These are phyloP conservation scores for Rhexocercosporidium sp. DNA, from an alignment of 2,329 filamentous ascomycete genomes.

Conservation along the genomic window DNA sequence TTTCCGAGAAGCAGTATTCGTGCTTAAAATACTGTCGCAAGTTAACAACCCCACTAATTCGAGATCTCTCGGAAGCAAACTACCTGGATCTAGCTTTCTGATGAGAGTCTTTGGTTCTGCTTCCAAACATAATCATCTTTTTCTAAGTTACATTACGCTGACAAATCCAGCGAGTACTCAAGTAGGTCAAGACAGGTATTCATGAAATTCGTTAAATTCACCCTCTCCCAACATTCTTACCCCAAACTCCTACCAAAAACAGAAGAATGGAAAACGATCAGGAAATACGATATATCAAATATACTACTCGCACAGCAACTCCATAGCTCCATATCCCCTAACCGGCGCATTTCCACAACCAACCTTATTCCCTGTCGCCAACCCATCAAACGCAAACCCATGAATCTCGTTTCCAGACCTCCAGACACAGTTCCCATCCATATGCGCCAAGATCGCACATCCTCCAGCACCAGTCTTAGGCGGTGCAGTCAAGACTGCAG, in stretches of 20 bases:
- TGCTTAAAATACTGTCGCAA: too few species aligned
- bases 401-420: neutral
- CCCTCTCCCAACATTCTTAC: neutral
- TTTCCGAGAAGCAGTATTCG: too few species aligned
- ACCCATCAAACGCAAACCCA: conserved; percentile 1
- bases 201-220: neutral
- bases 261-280: too few species aligned
- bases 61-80: too few species aligned
- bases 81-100: too few species aligned
- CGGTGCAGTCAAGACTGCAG: neutral
- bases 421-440: neutral
- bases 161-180: too few species aligned
- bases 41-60: too few species aligned
- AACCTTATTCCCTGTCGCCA: neutral
- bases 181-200: neutral
- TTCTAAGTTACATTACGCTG: too few species aligned
- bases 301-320: neutral
- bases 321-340: neutral
- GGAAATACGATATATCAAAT: neutral
- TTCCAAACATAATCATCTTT: too few species aligned
- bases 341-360: neutral
- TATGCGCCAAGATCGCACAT: neutral
- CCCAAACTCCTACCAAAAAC: too few species aligned
- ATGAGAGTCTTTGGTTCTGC: too few species aligned
- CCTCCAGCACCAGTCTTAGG: neutral